Percentiles rank a stretch among this genome's conserved stretches.
phyloP scores from a whole-genome alignment of 2,329 filamentous ascomycete genomes.

The Ophiocordyceps robertsii region DNA sequence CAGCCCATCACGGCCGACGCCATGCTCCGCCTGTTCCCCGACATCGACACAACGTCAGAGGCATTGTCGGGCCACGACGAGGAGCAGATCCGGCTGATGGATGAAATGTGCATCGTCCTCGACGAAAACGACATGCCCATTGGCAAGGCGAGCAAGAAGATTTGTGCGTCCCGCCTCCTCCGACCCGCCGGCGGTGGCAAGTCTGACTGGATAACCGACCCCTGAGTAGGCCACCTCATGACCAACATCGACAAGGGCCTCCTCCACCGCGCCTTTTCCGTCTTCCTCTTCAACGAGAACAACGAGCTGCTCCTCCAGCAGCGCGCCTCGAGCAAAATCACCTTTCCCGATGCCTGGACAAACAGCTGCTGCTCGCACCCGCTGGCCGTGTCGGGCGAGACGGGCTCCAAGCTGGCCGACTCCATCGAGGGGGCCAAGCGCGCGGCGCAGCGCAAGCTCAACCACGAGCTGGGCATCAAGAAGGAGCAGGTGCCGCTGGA shows the following conservation, averaged over 20 bases:
- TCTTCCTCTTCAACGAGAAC: slow-evolving; percentile 92
- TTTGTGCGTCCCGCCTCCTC: slow-evolving; percentile 46
- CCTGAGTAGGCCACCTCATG: slow-evolving; percentile 75
- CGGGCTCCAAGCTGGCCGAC: slow-evolving; percentile 66
- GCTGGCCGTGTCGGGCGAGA: slow-evolving; percentile 81
- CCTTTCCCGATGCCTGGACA: slow-evolving; percentile 98
- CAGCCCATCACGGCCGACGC: slow-evolving; percentile 71
- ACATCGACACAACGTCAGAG: slow-evolving; percentile 57
- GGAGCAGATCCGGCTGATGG: slow-evolving; percentile 96
- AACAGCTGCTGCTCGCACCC: slow-evolving; percentile 99
- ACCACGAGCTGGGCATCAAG: slow-evolving; percentile 91
- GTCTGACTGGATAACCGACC: not conserved
- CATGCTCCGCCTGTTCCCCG: slow-evolving; percentile 78
- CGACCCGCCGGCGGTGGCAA: not conserved
- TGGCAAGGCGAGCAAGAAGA: slow-evolving; percentile 94
- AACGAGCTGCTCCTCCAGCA: slow-evolving; percentile 92
- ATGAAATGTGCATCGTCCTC: slow-evolving; percentile 94
- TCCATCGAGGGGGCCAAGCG: slow-evolving; percentile 78
- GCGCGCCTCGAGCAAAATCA: slow-evolving; percentile 93
- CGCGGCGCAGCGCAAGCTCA: slow-evolving; percentile 82
- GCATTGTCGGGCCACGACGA: slow-evolving; percentile 87
- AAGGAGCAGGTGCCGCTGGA: slow-evolving; percentile 78
- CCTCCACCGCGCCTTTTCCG: slow-evolving; percentile 92
- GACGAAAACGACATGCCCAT: slow-evolving; percentile 88
- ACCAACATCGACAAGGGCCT: slow-evolving; percentile 95